Evolutionary conservation across 345 rosid species (phyloP).

Genomic region (Pelargonium nanum): DNA sequence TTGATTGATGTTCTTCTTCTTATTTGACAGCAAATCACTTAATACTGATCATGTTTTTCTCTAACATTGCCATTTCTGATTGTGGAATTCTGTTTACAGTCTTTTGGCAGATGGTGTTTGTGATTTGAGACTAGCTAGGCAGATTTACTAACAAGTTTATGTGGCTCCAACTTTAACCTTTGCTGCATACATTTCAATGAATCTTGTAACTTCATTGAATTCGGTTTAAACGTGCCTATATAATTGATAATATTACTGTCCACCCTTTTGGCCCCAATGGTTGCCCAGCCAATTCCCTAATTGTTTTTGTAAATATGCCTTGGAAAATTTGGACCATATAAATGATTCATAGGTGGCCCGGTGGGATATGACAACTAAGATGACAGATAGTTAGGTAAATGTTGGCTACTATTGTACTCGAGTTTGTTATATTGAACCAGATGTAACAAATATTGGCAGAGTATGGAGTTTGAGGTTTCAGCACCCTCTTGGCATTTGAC

Average conservation of each 20-base stretch:
- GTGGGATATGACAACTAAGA: background rate
- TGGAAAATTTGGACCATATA: background rate
- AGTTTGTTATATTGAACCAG: no score
- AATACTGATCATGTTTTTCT: background rate
- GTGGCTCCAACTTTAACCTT: background rate
- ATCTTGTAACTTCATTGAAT: background rate
- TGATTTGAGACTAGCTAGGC: no score
- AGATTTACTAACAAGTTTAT: no score
- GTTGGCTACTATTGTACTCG: no score
- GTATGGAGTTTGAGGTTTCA: background rate
- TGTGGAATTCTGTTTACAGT: background rate
- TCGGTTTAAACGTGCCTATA: background rate
- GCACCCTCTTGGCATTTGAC: background rate
- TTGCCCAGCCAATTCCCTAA: no score
- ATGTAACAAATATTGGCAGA: no score
- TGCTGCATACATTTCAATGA: background rate
- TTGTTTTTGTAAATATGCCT: background rate
- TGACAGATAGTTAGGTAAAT: no score
- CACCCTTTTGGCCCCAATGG: background rate
- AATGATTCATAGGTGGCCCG: no score
- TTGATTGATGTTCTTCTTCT: conserved; percentile 6
- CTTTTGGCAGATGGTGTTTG: no score
- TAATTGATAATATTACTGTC: background rate
- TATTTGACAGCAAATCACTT: background rate
- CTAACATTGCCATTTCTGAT: no score